Conservation (phyloP, 192 early-diverging fungal genomes). For the Oehlia diaphana region DNA sequence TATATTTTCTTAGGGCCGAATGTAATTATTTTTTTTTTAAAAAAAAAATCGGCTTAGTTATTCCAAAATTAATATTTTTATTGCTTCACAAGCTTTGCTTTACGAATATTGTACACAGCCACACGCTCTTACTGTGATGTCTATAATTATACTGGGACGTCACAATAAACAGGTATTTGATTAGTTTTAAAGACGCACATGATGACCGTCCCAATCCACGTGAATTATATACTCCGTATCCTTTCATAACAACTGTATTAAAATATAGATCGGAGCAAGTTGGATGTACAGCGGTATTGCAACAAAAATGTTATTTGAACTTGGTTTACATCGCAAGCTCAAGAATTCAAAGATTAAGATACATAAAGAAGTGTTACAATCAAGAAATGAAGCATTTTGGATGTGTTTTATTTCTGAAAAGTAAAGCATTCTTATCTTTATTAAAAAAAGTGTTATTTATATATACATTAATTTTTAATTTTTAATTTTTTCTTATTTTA, state of each 20-base stretch:
- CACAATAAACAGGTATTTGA: constrained; percentile 24
- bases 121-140: constrained; percentile 18
- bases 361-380: constrained; percentile 8
- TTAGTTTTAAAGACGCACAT: no score
- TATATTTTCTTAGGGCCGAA: constrained; percentile 26
- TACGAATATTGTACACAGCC: constrained; percentile 26
- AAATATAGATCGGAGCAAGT: not conserved
- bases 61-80: not conserved
- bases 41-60: no score
- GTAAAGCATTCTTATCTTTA: not conserved
- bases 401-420: constrained; percentile 29
- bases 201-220: no score
- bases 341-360: not conserved
- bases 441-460: not conserved
- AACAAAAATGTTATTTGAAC: constrained; percentile 29
- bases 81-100: not conserved
- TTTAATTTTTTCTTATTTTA: not conserved
- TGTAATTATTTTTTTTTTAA: not conserved
- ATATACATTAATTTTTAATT: not conserved
- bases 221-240: no score
- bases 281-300: constrained; percentile 25
- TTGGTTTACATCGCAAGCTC: constrained; percentile 12
- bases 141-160: constrained; percentile 12
- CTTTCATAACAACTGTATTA: no score
- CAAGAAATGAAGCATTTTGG: constrained; percentile 26